These are phyloP conservation scores for Xylariaceae sp. DNA, from an alignment of 2,329 filamentous ascomycete genomes.

Conservation along the genomic window DNA sequence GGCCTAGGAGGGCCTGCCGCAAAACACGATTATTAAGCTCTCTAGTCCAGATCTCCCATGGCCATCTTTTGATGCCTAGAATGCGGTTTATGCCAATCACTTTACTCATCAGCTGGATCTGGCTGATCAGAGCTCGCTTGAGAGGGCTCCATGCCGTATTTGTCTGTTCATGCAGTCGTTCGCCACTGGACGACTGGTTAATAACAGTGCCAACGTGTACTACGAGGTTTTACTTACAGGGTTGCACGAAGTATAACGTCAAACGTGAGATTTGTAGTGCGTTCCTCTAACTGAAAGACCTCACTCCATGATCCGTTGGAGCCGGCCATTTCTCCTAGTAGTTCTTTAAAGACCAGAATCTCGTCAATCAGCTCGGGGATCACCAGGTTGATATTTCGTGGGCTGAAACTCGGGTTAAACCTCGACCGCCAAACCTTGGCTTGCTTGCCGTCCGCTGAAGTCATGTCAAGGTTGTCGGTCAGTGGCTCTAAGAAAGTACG, in stretches of 20 bases:
- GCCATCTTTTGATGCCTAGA: too few species aligned
- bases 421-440: conserved; percentile 39
- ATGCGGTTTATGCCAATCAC: too few species aligned
- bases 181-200: too few species aligned
- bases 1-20: too few species aligned
- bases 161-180: too few species aligned
- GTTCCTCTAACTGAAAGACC: conserved; percentile 43
- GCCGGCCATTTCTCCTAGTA: conserved; percentile 35
- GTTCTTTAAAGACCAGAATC: conserved; percentile 41
- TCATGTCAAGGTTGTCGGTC: conserved; percentile 41
- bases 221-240: too few species aligned
- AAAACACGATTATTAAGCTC: too few species aligned
- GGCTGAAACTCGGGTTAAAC: conserved; percentile 46
- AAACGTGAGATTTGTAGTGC: conserved; percentile 46
- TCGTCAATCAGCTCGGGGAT: conserved; percentile 47
- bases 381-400: conserved; percentile 42
- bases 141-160: too few species aligned
- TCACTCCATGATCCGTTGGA: conserved; percentile 36
- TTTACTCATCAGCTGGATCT: too few species aligned
- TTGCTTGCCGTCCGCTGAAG: conserved; percentile 41
- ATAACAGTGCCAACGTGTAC: too few species aligned
- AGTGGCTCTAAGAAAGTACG: conserved; percentile 35
- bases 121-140: too few species aligned
- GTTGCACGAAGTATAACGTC: conserved; percentile 47
- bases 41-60: too few species aligned